These are phyloP conservation scores for Metschnikowia vanudenii DNA, from an alignment of 805 yeast genomes.

Conservation along the genomic window DNA sequence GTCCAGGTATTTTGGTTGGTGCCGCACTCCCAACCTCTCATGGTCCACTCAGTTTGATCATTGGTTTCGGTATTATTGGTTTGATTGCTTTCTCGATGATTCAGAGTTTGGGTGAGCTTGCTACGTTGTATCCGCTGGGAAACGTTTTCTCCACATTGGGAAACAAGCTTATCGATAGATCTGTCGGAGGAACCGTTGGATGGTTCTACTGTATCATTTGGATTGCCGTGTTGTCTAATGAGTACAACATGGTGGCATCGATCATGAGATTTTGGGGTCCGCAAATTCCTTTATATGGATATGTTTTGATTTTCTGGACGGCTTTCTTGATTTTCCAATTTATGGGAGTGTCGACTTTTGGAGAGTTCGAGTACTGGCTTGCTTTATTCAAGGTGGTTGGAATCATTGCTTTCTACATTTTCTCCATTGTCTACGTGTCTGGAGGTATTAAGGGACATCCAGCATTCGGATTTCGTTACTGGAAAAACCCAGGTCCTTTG, in stretches of 20 bases:
- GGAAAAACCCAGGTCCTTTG: constrained; percentile 45
- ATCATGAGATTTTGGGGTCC: constrained; percentile 51
- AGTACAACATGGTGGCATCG: constrained; percentile 53
- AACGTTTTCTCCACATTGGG: constrained; percentile 54
- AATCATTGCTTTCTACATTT: constrained; percentile 48
- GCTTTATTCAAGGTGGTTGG: constrained; percentile 50
- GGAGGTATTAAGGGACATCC: constrained; percentile 44
- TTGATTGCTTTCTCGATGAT: constrained; percentile 53
- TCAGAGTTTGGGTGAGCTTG: constrained; percentile 55
- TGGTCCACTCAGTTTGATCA: constrained; percentile 53
- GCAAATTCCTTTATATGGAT: constrained; percentile 53
- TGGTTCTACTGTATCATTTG: constrained; percentile 54
- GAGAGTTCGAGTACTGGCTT: constrained; percentile 55
- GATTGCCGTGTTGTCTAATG: constrained; percentile 55
- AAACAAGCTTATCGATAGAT: constrained; percentile 49
- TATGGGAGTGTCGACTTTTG: constrained; percentile 53
- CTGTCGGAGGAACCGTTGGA: constrained; percentile 57
- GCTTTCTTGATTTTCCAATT: constrained; percentile 50
- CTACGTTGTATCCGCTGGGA: constrained; percentile 51
- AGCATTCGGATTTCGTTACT: constrained; percentile 43
- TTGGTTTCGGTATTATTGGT: constrained; percentile 54
- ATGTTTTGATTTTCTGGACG: constrained; percentile 52
- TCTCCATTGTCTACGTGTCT: constrained; percentile 44
- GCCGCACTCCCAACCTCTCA: constrained; percentile 49
- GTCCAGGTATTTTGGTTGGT: constrained; percentile 58